Evolutionary conservation across 805 yeast species (phyloP).

Genomic region (Starmerella khaoyaiensis): DNA sequence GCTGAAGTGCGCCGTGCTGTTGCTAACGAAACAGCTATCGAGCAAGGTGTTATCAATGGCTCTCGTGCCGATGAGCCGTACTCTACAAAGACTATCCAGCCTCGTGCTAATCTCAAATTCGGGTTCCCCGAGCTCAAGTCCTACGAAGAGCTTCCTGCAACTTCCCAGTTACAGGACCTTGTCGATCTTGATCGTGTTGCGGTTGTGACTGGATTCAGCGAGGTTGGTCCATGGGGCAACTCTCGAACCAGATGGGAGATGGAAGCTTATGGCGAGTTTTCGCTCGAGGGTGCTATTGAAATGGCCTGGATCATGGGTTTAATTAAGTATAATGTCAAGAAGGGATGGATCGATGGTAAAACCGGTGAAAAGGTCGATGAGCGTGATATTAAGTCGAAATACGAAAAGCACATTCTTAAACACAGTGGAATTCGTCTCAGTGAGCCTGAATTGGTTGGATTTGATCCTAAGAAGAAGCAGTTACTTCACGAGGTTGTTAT

Average conservation of each 20-base stretch:
- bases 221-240: constrained; percentile 99
- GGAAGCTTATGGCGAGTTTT: constrained; percentile 91
- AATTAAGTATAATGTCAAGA: constrained; percentile 91
- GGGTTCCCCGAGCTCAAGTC: constrained; percentile 82
- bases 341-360: constrained; percentile 98
- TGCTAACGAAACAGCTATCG: constrained; percentile 82
- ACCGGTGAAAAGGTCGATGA: constrained; percentile 88
- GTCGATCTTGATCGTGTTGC: constrained; percentile 82
- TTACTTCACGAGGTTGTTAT: constrained; percentile 90
- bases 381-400: constrained; percentile 80
- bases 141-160: constrained; percentile 45
- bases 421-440: constrained; percentile 95
- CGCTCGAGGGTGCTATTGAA: constrained; percentile 94
- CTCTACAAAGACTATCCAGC: constrained; percentile 63
- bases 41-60: constrained; percentile 75
- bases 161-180: constrained; percentile 67
- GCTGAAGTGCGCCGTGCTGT: constrained; percentile 93
- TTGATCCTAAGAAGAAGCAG: constrained; percentile 87
- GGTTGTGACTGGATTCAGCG: constrained; percentile 96
- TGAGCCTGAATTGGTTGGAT: constrained; percentile 94
- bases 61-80: constrained; percentile 77
- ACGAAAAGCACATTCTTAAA: constrained; percentile 75
- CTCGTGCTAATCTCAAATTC: constrained; percentile 89
- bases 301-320: constrained; percentile 99
- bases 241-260: constrained; percentile 99